Conservation (phyloP, 306 rosid species). For the Malus orientalis region DNA sequence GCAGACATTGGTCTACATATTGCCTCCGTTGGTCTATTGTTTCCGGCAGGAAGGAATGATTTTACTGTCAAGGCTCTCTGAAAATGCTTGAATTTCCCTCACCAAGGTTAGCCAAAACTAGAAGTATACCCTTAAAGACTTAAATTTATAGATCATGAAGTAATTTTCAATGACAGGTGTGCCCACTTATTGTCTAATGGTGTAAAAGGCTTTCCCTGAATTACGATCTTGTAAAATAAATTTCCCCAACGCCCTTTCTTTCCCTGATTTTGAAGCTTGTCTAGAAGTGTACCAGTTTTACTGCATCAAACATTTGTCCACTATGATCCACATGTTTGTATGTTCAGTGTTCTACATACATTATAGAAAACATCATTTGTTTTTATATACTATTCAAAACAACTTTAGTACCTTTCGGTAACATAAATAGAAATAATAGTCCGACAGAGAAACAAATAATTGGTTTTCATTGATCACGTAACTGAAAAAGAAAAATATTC, state of each 20-base stretch:
- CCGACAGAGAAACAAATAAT: neutral
- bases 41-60: neutral
- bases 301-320: neutral
- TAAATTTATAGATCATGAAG: neutral
- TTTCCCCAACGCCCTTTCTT: neutral
- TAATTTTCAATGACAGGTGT: neutral
- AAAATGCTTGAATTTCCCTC: neutral
- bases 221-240: neutral
- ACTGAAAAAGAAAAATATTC: conserved; percentile 9
- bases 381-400: neutral
- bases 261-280: neutral
- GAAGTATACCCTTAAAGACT: neutral
- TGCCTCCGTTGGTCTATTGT: neutral
- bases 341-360: neutral
- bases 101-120: neutral
- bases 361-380: neutral
- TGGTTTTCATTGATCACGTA: neutral
- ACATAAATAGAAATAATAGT: neutral
- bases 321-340: neutral
- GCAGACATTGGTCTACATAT: neutral
- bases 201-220: neutral
- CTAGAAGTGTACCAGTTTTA: neutral
- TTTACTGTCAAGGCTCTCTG: neutral
- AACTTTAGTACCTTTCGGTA: neutral
- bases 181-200: neutral